Evolutionary conservation across 1,139 yeast genomes (phyloP).

Genomic region (Pichia sp.): DNA sequence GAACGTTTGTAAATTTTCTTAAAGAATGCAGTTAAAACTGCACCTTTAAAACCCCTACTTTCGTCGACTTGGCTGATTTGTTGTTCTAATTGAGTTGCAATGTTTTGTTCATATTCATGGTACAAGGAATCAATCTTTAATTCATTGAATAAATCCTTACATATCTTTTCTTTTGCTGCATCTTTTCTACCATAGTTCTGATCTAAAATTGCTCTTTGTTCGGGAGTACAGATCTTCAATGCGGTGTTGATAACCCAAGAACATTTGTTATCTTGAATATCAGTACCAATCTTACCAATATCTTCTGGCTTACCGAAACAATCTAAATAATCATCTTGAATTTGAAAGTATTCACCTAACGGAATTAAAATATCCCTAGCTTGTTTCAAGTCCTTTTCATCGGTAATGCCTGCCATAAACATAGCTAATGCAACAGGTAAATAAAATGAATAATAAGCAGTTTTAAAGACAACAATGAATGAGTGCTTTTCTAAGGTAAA

Average conservation of each 20-base stretch:
- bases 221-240: constrained; percentile 65
- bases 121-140: constrained; percentile 67
- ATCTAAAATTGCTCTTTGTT: constrained; percentile 77
- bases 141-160: constrained; percentile 70
- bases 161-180: constrained; percentile 57
- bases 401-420: constrained; percentile 78
- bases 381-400: constrained; percentile 74
- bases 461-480: constrained; percentile 91
- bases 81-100: constrained; percentile 56
- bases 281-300: constrained; percentile 98
- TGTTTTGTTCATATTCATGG: constrained; percentile 72
- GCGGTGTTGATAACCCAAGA: constrained; percentile 98
- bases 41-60: constrained; percentile 83
- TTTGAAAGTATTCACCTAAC: constrained; percentile 97
- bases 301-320: constrained; percentile 97
- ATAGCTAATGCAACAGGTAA: constrained; percentile 96
- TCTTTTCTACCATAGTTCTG: constrained; percentile 86
- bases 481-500: constrained; percentile 88
- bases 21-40: constrained; percentile 76
- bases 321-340: constrained; percentile 95
- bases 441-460: constrained; percentile 96
- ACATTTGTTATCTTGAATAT: constrained; percentile 96
- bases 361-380: constrained; percentile 86
- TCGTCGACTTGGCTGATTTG: constrained; percentile 75
- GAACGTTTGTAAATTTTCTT: constrained; percentile 90